Percentiles rank a stretch among this genome's conserved stretches.
Evolutionary conservation across 2,329 filamentous ascomycete species (phyloP).

Genomic region (Scedosporium apiospermum): DNA sequence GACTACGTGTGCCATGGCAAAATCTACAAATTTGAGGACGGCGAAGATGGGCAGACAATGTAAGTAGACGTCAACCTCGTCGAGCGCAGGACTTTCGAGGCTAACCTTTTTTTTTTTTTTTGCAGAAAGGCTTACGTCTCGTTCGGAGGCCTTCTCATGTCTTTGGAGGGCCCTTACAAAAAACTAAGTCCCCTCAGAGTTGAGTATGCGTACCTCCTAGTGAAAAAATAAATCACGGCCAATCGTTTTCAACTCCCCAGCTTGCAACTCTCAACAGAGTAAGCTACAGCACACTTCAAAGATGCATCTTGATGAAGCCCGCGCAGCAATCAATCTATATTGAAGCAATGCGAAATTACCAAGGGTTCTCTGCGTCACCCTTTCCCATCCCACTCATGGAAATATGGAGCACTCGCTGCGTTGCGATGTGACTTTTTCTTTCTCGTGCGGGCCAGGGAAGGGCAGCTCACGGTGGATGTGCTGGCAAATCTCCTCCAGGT

Average conservation of each 20-base stretch:
- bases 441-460: conserved; percentile 60
- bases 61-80: conserved; percentile 36
- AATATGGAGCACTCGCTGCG: not conserved
- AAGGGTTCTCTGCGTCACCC: not conserved
- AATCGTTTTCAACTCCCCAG: not conserved
- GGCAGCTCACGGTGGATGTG: conserved; percentile 71
- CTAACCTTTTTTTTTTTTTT: not conserved
- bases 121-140: conserved; percentile 84
- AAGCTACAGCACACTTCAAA: too few relatives aligned
- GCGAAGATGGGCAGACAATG: conserved; percentile 72
- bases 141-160: conserved; percentile 85
- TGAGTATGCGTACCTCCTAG: conserved; percentile 84
- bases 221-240: conserved; percentile 63
- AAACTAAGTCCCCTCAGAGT: conserved; percentile 87
- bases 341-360: not conserved
- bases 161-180: conserved; percentile 88
- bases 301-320: not conserved
- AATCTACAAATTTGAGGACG: conserved; percentile 82
- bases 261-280: too few relatives aligned
- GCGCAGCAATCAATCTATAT: not conserved
- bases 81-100: not conserved
- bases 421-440: conserved; percentile 16
- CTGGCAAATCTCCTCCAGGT: conserved; percentile 66
- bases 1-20: conserved; percentile 86
- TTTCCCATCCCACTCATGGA: not conserved